Percentiles rank a stretch among this genome's conserved stretches.
Conservation (phyloP, 352 stramenopile species). For the Phytophthora ohioensis region DNA sequence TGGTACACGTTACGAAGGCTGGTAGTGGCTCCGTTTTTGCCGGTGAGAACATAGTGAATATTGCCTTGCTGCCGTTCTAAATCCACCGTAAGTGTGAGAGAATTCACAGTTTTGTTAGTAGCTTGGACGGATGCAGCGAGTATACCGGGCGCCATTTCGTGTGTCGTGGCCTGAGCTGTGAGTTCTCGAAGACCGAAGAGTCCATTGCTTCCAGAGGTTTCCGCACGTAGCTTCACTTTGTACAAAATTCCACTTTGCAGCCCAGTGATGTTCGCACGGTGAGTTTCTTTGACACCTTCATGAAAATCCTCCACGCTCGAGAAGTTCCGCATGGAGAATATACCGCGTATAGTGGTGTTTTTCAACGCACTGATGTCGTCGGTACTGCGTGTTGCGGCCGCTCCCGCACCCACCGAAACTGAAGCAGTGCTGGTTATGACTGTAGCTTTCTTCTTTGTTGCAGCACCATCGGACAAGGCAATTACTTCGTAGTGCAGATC, state of each 20-base stretch:
- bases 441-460: constrained; percentile 25
- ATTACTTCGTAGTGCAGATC: constrained; percentile 64
- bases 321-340: constrained; percentile 49
- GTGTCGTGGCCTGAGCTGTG: constrained; percentile 49
- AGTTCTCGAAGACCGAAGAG: constrained; percentile 46
- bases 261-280: constrained; percentile 44
- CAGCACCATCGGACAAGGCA: constrained; percentile 18
- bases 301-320: constrained; percentile 48
- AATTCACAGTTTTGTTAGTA: constrained; percentile 59
- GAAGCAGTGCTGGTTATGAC: constrained; percentile 17
- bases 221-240: constrained; percentile 54
- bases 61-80: constrained; percentile 49
- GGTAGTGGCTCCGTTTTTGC: background rate
- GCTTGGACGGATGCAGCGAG: constrained; percentile 36
- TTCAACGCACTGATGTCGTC: constrained; percentile 33
- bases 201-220: constrained; percentile 62
- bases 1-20: constrained; percentile 43
- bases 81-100: constrained; percentile 52
- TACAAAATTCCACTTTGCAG: constrained; percentile 59
- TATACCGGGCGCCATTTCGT: constrained; percentile 61
- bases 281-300: constrained; percentile 29
- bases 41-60: constrained; percentile 61
- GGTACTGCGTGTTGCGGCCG: constrained; percentile 12
- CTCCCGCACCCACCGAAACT: background rate
- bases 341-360: constrained; percentile 26